Base-by-base conservation (phyloP, 2,329 filamentous ascomycete genomes). In the Lecanosticta acicola region DNA sequence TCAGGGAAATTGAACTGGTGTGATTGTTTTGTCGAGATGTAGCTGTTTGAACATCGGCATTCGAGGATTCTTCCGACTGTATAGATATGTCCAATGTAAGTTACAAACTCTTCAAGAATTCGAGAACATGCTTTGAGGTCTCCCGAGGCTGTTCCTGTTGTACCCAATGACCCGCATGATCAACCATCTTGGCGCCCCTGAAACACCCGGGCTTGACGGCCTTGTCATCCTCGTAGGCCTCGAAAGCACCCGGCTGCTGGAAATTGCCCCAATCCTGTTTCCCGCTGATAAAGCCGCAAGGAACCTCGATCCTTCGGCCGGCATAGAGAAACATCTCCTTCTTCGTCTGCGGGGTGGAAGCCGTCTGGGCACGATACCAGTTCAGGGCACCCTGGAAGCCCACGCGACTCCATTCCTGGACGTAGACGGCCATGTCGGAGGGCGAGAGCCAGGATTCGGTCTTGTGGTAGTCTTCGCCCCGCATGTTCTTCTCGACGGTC, bases 81-180 rank as follows among this genome's bases (percentile, higher is more conserved):
- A 29, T 29, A 29, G 24, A 29, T 29, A 29, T 21, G n/a, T 24
- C 37, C 7, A 29, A 11, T 11, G 24, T 7, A 7, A 5, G 24
- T 33, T n/a, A 41, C n/a, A 34, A 14, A 13, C 14, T n/a, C 29
- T 41, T 33, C 38, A 68, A 44, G 50, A 81, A 75, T 8, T 59
- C 61, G 50, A 73, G 48, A 32, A 81, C 66, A 46, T 70, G 69
- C 42, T 70, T 59, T 0, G 71, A 66, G 7, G 81, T 77, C 43
- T 67, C 71, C 53, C 77, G 72, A 1, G 80, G 75, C 59, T 79
- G 71, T 61, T 85, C 81, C 63, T 85, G 80, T 59, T 83, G 81
- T 29, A 83, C 75, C 83, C 83, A 86, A 67, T 86, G 83, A 0
- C 83, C 83, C 3, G 80, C 81, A 0, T 73, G 73, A 13, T 81